These are phyloP conservation scores for Syncephalastrum monosporum DNA, from an alignment of 371 early-diverging fungal species.

Conservation along the genomic window DNA sequence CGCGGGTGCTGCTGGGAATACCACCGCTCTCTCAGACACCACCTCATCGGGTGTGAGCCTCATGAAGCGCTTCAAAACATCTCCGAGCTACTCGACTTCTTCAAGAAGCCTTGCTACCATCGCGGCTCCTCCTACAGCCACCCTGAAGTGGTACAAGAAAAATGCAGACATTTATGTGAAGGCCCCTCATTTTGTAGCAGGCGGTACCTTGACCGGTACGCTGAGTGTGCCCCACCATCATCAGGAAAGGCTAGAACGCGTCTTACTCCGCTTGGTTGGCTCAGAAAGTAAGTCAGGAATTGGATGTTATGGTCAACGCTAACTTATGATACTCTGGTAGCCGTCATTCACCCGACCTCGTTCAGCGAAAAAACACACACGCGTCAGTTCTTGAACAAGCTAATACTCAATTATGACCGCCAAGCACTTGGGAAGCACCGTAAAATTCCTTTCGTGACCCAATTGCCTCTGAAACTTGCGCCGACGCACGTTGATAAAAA, in stretches of 20 bases:
- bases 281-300: constrained; percentile 18
- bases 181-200: constrained; percentile 34
- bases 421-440: constrained; percentile 2
- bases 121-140: not conserved
- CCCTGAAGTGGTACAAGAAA: constrained; percentile 14
- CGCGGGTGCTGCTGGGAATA: not conserved
- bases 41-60: not conserved
- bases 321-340: not conserved
- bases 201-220: constrained; percentile 26
- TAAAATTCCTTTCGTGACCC: constrained; percentile 15
- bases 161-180: constrained; percentile 25
- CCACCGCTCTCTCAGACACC: not conserved
- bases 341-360: not conserved
- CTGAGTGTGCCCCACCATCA: constrained; percentile 18
- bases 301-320: too few species aligned
- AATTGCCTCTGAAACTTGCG: constrained; percentile 19
- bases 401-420: constrained; percentile 6
- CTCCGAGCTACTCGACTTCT: not conserved
- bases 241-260: constrained; percentile 9
- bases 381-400: constrained; percentile 12
- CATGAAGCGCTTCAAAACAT: too few species aligned
- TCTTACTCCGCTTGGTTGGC: constrained; percentile 16
- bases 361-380: constrained; percentile 14
- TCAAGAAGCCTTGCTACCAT: constrained; percentile 7
- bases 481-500: constrained; percentile 28